Conservation (phyloP, 176 grass and related monocot genomes). For the Aegilops longissima region DNA sequence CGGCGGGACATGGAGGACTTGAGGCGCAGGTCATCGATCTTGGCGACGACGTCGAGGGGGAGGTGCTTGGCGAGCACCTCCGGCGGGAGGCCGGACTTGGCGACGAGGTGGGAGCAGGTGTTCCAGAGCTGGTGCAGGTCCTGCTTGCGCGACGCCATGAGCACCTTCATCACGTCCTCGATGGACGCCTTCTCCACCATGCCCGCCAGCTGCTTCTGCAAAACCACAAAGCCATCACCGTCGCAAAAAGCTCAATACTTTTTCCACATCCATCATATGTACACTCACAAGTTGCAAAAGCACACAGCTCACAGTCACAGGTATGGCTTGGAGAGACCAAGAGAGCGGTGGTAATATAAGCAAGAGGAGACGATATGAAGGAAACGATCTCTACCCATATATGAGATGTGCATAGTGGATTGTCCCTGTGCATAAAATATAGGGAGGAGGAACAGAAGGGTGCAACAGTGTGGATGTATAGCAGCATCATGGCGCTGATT, state of each 20-base stretch:
- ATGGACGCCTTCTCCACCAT: constrained; percentile 99
- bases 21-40: constrained; percentile 94
- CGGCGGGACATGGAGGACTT: constrained; percentile 82
- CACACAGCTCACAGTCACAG: constrained; percentile 28
- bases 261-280: neutral
- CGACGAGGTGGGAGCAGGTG: constrained; percentile 94
- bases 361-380: constrained; percentile 24
- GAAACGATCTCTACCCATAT: neutral
- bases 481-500: constrained; percentile 52
- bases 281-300: constrained; percentile 19
- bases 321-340: constrained; percentile 8
- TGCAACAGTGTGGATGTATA: constrained; percentile 26
- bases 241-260: constrained; percentile 8
- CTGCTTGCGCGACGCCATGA: constrained; percentile 92
- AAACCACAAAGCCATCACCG: neutral
- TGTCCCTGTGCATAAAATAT: constrained; percentile 72
- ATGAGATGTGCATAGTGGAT: constrained; percentile 36
- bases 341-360: neutral
- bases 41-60: constrained; percentile 79
- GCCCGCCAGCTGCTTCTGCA: constrained; percentile 92
- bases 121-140: constrained; percentile 93
- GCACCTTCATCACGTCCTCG: constrained; percentile 99
- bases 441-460: constrained; percentile 40
- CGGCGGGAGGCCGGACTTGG: constrained; percentile 86
- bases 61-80: constrained; percentile 98